Evolutionary conservation across 352 stramenopile genomes (phyloP).

Genomic region (Phytophthora ramorum): DNA sequence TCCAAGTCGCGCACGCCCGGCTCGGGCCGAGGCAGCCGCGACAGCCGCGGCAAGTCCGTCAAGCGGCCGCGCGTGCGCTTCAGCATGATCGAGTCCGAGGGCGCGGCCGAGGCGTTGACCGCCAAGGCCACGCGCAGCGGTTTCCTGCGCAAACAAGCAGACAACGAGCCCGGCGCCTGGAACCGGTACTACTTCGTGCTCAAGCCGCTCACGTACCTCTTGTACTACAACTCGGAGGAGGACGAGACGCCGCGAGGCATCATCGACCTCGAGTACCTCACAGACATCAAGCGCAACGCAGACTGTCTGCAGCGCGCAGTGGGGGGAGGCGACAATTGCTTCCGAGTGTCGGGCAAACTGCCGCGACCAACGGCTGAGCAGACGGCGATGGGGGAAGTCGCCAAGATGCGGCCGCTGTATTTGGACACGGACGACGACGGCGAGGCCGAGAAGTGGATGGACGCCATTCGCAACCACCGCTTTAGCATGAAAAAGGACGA

Average conservation of each 20-base stretch:
- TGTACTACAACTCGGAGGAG: slow-evolving; percentile 79
- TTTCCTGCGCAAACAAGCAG: slow-evolving; percentile 77
- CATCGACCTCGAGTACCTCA: slow-evolving; percentile 83
- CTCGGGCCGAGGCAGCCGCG: slow-evolving; percentile 13
- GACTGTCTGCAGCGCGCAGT: slow-evolving; percentile 81
- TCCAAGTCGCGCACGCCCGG: slow-evolving; percentile 33
- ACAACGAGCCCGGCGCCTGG: slow-evolving; percentile 81
- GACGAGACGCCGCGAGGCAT: slow-evolving; percentile 75
- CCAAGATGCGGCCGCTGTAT: slow-evolving; percentile 72
- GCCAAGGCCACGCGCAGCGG: slow-evolving; percentile 62
- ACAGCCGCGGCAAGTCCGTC: slow-evolving; percentile 16
- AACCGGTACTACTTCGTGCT: slow-evolving; percentile 87
- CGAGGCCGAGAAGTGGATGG: slow-evolving; percentile 74
- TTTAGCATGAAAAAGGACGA: slow-evolving; percentile 64
- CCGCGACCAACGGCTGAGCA: slow-evolving; percentile 44
- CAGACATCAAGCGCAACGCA: slow-evolving; percentile 75
- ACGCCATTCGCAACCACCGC: slow-evolving; percentile 68
- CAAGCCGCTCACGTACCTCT: slow-evolving; percentile 77
- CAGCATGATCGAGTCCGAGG: slow-evolving; percentile 47
- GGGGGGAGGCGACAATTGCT: slow-evolving; percentile 65
- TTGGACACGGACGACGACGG: slow-evolving; percentile 61
- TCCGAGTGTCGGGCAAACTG: slow-evolving; percentile 76
- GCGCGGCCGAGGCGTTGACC: slow-evolving; percentile 51
- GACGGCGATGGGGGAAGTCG: slow-evolving; percentile 38
- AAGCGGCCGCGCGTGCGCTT: slow-evolving; percentile 72